These are phyloP conservation scores for Colletotrichum sp. DNA, from an alignment of 2,329 filamentous ascomycete species.

Conservation along the genomic window DNA sequence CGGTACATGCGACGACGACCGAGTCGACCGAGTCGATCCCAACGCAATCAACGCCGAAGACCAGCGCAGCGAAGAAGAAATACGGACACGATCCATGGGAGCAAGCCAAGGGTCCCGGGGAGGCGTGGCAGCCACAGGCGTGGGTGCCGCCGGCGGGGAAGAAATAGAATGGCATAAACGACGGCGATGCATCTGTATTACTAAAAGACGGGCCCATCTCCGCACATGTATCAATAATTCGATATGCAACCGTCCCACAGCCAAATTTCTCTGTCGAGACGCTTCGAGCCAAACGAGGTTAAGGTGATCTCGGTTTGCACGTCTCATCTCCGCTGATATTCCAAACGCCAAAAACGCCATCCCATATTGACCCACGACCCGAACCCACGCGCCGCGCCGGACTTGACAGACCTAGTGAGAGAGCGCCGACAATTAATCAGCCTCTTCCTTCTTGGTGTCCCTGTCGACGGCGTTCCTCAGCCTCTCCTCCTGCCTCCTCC, in stretches of 20 bases:
- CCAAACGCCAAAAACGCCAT: constrained; percentile 2
- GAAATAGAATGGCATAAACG: constrained; percentile 23
- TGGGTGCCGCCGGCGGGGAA: constrained; percentile 59
- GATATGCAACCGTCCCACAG: background rate
- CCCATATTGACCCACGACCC: background rate
- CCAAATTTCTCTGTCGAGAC: background rate
- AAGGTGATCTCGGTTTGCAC: background rate
- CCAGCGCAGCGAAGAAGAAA: constrained; percentile 9
- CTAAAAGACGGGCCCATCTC: constrained; percentile 5
- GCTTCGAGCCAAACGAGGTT: background rate
- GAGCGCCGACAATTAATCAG: background rate
- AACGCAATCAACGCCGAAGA: background rate
- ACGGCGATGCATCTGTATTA: background rate
- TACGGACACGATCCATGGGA: constrained; percentile 62
- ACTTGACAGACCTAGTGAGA: background rate
- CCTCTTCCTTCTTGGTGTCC: constrained; percentile 31
- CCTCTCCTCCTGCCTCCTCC: constrained; percentile 82
- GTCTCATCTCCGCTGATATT: background rate
- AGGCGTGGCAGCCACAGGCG: constrained; percentile 70
- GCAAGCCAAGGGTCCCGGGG: constrained; percentile 58
- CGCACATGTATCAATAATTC: constrained; percentile 2
- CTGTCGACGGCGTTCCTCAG: constrained; percentile 49
- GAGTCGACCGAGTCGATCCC: background rate
- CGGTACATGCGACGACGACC: background rate
- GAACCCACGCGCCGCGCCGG: background rate